A percentile compares a stretch with the other conserved stretches of the same genome.
These are phyloP conservation scores for Annulohypoxylon maeteangense DNA, from an alignment of 495 filamentous ascomycete species.

Conservation along the genomic window DNA sequence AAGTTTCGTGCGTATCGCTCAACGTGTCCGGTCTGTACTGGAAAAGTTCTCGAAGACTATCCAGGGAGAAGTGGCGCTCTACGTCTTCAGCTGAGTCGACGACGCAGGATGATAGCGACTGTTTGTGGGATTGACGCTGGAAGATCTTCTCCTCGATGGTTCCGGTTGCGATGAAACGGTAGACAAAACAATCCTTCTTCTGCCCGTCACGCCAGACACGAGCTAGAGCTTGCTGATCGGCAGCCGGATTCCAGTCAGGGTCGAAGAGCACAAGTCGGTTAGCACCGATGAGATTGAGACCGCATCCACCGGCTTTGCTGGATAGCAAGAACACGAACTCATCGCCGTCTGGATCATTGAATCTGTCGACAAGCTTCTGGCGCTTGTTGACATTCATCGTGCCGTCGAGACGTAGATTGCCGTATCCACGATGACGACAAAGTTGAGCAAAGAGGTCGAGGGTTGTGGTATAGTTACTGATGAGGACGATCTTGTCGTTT, in stretches of 20 bases:
- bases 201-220: slow-evolving; percentile 99
- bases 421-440: slow-evolving; percentile 86
- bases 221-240: slow-evolving; percentile 96
- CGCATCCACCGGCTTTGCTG: slow-evolving; percentile 95
- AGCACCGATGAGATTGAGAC: slow-evolving; percentile 95
- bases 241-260: slow-evolving; percentile 99
- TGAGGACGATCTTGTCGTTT: slow-evolving; percentile 99
- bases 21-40: slow-evolving; percentile 84
- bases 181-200: slow-evolving; percentile 99
- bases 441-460: slow-evolving; percentile 94
- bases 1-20: slow-evolving; percentile 97
- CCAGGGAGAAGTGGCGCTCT: slow-evolving; percentile 92
- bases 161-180: slow-evolving; percentile 97
- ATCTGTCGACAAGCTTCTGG: slow-evolving; percentile 96
- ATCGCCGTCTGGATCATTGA: slow-evolving; percentile 90
- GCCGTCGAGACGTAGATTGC: slow-evolving; percentile 88
- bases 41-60: slow-evolving; percentile 90
- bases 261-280: slow-evolving; percentile 98
- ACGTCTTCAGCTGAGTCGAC: slow-evolving; percentile 97
- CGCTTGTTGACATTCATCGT: slow-evolving; percentile 98
- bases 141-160: slow-evolving; percentile 99
- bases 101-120: slow-evolving; percentile 95
- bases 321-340: slow-evolving; percentile 98
- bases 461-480: slow-evolving; percentile 97
- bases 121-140: slow-evolving; percentile 97